phyloP scores from a whole-genome alignment of 2,329 filamentous ascomycete genomes.

The Nakataea oryzae region DNA sequence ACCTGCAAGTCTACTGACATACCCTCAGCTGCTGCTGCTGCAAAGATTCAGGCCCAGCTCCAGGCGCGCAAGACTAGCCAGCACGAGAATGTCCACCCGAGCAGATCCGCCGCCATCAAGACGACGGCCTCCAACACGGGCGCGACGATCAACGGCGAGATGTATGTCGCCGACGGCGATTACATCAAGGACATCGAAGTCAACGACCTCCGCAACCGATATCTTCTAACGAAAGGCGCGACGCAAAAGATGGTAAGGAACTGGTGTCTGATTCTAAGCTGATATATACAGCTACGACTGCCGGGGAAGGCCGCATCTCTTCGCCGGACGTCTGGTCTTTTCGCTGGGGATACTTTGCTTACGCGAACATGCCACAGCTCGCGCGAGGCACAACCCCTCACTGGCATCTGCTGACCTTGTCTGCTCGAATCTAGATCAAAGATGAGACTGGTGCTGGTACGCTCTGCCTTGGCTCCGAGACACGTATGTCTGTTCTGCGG shows the following conservation, averaged over 20 bases:
- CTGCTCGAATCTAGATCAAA: constrained; percentile 92
- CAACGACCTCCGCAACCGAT: constrained; percentile 94
- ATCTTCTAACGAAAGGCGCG: constrained; percentile 91
- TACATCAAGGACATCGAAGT: constrained; percentile 99
- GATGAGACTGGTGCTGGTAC: constrained; percentile 99
- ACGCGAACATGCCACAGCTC: constrained; percentile 56
- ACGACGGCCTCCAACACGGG: constrained; percentile 30
- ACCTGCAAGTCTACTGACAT: constrained; percentile 15
- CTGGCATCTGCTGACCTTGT: constrained; percentile 90
- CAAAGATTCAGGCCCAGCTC: constrained; percentile 73
- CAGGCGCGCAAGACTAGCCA: constrained; percentile 84
- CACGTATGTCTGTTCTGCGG: constrained; percentile 28
- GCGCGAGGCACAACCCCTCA: constrained; percentile 45
- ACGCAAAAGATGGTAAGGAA: constrained; percentile 96
- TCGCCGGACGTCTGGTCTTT: constrained; percentile 14
- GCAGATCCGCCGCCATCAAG: constrained; percentile 45
- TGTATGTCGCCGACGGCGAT: constrained; percentile 93
- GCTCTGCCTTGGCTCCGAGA: constrained; percentile 46
- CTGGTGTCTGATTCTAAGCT: constrained; percentile 16
- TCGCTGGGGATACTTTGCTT: constrained; percentile 58
- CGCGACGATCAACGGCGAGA: constrained; percentile 61
- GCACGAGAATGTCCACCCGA: constrained; percentile 80
- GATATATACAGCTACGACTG: constrained; percentile 6
- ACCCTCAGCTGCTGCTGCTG: constrained; percentile 67
- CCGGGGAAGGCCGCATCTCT: background rate